These are phyloP conservation scores for Tulasnella sp. DNA, from an alignment of 768 basidiomycete species.

Conservation along the genomic window DNA sequence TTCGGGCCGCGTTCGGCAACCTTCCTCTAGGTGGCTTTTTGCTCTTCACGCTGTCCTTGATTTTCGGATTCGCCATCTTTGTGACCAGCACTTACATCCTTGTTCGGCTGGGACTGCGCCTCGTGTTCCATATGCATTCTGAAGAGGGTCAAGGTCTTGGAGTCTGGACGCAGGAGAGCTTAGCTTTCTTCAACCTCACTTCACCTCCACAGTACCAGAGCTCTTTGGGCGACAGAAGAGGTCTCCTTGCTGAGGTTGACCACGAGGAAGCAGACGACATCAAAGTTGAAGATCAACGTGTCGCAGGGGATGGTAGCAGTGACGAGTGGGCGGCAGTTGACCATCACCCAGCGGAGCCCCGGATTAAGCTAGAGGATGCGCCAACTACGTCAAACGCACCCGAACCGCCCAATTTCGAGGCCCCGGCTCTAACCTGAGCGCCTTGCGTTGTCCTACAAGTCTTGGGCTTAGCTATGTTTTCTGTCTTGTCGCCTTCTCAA, in stretches of 20 bases:
- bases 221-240: not conserved
- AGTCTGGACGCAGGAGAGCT: not conserved
- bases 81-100: slow-evolving; percentile 2
- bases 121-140: not conserved
- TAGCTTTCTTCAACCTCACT: not conserved
- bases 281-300: slow-evolving; percentile 1
- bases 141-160: slow-evolving; percentile 7
- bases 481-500: not conserved
- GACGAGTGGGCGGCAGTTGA: slow-evolving; percentile 14
- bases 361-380: not conserved
- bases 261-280: not conserved
- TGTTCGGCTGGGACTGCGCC: not conserved
- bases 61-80: not conserved
- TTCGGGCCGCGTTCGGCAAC: not conserved
- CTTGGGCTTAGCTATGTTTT: not conserved
- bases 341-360: not conserved
- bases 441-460: not conserved
- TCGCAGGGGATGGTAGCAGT: not conserved
- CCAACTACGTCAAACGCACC: not conserved
- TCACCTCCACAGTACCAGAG: not conserved
- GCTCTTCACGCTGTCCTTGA: slow-evolving; percentile 2
- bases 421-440: not conserved
- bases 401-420: not conserved
- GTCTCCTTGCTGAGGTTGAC: not conserved
- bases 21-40: not conserved